Conservation (phyloP, 768 basidiomycete species). For the Tulasnella sp. region DNA sequence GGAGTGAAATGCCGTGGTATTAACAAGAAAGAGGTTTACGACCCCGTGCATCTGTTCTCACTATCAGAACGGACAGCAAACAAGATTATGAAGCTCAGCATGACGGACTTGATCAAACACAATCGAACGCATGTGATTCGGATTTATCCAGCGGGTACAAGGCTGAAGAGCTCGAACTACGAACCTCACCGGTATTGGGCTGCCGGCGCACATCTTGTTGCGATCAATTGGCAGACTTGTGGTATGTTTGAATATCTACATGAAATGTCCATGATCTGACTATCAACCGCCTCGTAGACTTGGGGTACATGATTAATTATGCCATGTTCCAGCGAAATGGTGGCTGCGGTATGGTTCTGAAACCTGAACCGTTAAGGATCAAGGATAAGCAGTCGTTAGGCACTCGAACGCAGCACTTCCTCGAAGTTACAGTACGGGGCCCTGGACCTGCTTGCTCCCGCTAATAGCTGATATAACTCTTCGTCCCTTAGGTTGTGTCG, state of each 20-base stretch:
- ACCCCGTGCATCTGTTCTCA: constrained; percentile 84
- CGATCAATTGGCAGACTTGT: constrained; percentile 96
- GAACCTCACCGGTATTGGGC: constrained; percentile 86
- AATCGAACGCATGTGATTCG: constrained; percentile 73
- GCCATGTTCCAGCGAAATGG: constrained; percentile 94
- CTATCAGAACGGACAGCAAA: constrained; percentile 78
- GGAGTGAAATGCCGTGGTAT: constrained; percentile 92
- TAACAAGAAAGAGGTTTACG: constrained; percentile 77
- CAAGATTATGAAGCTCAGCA: constrained; percentile 60
- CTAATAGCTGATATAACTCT: background rate
- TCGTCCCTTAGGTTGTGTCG: constrained; percentile 52
- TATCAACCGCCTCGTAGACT: constrained; percentile 43
- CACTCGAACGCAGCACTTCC: constrained; percentile 47
- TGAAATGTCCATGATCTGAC: background rate
- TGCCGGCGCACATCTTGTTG: constrained; percentile 80
- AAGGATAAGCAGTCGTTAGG: constrained; percentile 51
- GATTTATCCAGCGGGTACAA: constrained; percentile 76
- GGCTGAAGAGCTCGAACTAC: constrained; percentile 80
- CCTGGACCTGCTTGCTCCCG: background rate
- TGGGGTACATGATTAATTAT: constrained; percentile 86
- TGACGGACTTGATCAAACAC: constrained; percentile 76
- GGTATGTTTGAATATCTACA: constrained; percentile 46
- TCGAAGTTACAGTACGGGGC: constrained; percentile 55
- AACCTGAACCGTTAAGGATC: constrained; percentile 68
- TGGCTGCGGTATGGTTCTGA: constrained; percentile 82